Evolutionary conservation across 2,329 filamentous ascomycete species (phyloP), one percentile per base, ranked within the genome.

Genomic region (Fusarium mexicanum): DNA sequence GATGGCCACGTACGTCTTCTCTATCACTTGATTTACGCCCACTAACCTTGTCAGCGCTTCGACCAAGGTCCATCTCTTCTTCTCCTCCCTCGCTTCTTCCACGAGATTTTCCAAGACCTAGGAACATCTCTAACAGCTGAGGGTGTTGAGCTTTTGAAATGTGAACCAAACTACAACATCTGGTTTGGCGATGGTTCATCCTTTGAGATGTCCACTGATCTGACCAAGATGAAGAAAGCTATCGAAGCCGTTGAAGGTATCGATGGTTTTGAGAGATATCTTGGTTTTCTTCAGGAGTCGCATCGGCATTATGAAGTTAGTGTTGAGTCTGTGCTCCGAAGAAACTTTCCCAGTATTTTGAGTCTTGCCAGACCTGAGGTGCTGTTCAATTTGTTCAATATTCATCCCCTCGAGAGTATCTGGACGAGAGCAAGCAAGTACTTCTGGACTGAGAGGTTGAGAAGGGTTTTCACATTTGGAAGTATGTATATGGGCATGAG

Each of bases 401-500:
- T 94, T 64, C 92, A 94, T 83, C 92, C 91, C 0, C 91, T 94
- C 71, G 90, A 94, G 80, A 91, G 87, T 75, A 92, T 94, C 22
- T 94, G 91, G 84, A 85, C 85, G 12, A 83, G 93, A 35, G 90
- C 91, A 7, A 85, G 88, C 33, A 87, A 86, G 69, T 94, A 94
- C 77, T 94, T 94, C 80, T 87, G 85, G 85, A 91, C 91, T 0
- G 92, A 94, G 78, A 85, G 92, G 65, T 78, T 94, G 76, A 85
- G 92, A 69, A 84, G 92, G 33, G 92, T 92, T 0, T 94, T 94
- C 73, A 94, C 92, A 0, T 94, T 94, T 81, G 92, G 90, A 29
- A 94, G 91, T 76, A 95, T 94, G 92, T 94, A 95, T 78, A 92
- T 94, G 90, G 93, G 93, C 1, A 94, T 94, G 92, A 91, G 87